Percentiles rank a stretch among this genome's conserved stretches.
Evolutionary conservation across 225 moss, liverwort and hornwort species (phyloP).

Genomic region (Pseudisothecium myosuroides): DNA sequence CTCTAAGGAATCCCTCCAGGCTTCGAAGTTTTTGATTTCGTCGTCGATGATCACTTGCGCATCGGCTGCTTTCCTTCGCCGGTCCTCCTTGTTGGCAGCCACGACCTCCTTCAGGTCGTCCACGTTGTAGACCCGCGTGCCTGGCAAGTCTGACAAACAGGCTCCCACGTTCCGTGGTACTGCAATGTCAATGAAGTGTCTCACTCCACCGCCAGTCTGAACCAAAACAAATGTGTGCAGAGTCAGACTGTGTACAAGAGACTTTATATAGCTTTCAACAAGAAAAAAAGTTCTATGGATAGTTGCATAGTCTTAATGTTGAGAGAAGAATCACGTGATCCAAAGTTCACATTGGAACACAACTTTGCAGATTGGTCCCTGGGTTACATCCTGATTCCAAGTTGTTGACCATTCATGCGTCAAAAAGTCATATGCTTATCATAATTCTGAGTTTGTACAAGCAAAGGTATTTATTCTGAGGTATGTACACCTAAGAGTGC

Average conservation of each 20-base stretch:
- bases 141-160: conserved; percentile 51
- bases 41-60: conserved; percentile 84
- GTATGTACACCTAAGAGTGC: background rate
- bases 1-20: conserved; percentile 85
- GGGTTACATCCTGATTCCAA: background rate
- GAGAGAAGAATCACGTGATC: too few relatives aligned
- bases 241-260: background rate
- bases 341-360: background rate
- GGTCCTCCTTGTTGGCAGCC: conserved; percentile 82
- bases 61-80: conserved; percentile 66
- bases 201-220: conserved; percentile 29
- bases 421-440: too few relatives aligned
- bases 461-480: background rate
- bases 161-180: conserved; percentile 83
- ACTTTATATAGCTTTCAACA: background rate
- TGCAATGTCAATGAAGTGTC: conserved; percentile 82
- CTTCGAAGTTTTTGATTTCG: conserved; percentile 74
- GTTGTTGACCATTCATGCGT: background rate
- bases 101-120: conserved; percentile 91
- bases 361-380: background rate
- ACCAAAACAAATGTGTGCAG: background rate
- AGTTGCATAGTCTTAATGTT: too few relatives aligned
- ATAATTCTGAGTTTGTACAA: background rate
- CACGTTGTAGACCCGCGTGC: conserved; percentile 76
- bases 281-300: background rate